These are phyloP conservation scores for Colletotrichum salicis DNA, from an alignment of 2,329 filamentous ascomycete genomes.

Conservation along the genomic window DNA sequence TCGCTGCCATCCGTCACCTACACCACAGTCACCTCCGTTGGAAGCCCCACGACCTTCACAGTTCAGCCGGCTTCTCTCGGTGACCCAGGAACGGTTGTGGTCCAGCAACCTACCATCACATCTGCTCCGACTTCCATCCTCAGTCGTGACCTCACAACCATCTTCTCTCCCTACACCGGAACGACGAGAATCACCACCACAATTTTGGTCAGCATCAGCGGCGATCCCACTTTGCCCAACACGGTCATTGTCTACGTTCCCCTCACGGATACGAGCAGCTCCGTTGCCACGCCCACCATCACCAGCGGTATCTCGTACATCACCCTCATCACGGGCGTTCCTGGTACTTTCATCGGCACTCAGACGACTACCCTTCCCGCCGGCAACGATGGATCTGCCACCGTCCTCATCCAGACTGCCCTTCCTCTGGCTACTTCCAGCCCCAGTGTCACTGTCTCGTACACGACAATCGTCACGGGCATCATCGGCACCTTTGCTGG, in stretches of 20 bases:
- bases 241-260: conserved; percentile 3
- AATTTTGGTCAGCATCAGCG: neutral
- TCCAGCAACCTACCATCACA: neutral
- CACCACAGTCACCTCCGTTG: neutral
- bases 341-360: neutral
- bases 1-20: conserved; percentile 4
- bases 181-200: neutral
- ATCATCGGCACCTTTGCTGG: neutral
- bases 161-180: conserved; percentile 10
- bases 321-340: conserved; percentile 8
- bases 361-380: neutral
- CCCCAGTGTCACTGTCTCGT: neutral
- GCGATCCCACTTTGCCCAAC: neutral
- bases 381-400: neutral
- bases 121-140: neutral
- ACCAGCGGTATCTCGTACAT: neutral
- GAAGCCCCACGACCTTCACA: neutral
- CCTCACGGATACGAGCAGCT: neutral
- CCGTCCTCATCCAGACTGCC: neutral
- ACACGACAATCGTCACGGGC: neutral
- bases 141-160: neutral
- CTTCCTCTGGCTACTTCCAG: neutral
- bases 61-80: neutral
- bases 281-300: neutral
- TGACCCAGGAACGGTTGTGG: neutral